Percentiles rank a stretch among this genome's conserved stretches.
Evolutionary conservation across 805 yeast genomes (phyloP).

Genomic region (Ogataea degrootiae): DNA sequence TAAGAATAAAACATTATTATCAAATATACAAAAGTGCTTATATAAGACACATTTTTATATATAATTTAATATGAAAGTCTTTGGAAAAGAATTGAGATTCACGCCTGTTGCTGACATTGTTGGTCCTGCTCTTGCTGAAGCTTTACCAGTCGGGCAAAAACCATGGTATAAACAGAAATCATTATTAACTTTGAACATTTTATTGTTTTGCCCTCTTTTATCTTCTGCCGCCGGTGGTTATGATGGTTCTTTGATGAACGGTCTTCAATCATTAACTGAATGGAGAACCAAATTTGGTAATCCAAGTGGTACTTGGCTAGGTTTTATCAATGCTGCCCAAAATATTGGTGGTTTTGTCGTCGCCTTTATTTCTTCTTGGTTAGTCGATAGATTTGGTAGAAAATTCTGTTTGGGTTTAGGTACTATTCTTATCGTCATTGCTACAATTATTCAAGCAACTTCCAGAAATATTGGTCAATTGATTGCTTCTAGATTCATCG

Average conservation of each 20-base stretch:
- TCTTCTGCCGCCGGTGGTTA: constrained; percentile 40
- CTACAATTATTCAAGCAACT: constrained; percentile 50
- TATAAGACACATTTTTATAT: too few species aligned
- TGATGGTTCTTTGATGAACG: constrained; percentile 42
- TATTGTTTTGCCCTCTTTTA: constrained; percentile 32
- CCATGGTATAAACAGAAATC: constrained; percentile 35
- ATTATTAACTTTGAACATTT: constrained; percentile 33
- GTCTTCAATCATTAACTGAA: constrained; percentile 36
- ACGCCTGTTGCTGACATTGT: constrained; percentile 17
- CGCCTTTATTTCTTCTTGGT: constrained; percentile 30
- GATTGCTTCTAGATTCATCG: constrained; percentile 41
- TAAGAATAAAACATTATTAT: background rate
- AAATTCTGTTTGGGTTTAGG: constrained; percentile 52
- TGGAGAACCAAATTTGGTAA: constrained; percentile 33
- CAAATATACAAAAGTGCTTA: background rate
- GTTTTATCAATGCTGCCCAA: constrained; percentile 35
- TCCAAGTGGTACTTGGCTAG: constrained; percentile 31
- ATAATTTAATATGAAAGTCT: background rate
- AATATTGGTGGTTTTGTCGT: constrained; percentile 34
- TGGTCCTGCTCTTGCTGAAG: constrained; percentile 16
- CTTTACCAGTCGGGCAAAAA: constrained; percentile 22
- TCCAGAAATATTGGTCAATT: constrained; percentile 33
- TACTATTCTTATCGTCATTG: constrained; percentile 46
- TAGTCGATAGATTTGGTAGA: constrained; percentile 51
- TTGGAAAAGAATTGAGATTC: background rate